phyloP scores from a whole-genome alignment of 2,329 filamentous ascomycete species.

The Diatrype stigma region DNA sequence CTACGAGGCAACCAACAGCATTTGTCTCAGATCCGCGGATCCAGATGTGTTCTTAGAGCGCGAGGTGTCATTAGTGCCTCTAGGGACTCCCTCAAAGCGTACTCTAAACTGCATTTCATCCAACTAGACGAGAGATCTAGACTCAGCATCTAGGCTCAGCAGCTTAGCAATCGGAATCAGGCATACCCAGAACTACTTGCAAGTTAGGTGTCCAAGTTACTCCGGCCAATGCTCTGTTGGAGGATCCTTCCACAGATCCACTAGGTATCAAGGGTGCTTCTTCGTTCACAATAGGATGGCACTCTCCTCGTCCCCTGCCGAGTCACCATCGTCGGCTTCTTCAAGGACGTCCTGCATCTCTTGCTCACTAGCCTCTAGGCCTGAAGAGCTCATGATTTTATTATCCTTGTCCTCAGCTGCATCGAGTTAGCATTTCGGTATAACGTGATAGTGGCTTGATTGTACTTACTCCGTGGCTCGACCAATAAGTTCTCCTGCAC shows the following conservation, averaged over 20 bases:
- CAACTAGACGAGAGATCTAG: not conserved
- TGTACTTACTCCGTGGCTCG: conserved; percentile 66
- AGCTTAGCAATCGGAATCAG: too few relatives aligned
- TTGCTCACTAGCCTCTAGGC: conserved; percentile 59
- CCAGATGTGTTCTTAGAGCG: too few relatives aligned
- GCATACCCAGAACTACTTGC: conserved; percentile 1
- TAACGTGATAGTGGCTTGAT: conserved; percentile 1
- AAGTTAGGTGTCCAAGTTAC: not conserved
- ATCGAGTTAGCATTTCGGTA: conserved; percentile 21
- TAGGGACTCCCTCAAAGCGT: too few relatives aligned
- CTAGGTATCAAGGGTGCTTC: not conserved
- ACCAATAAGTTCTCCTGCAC: conserved; percentile 86
- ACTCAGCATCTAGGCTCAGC: too few relatives aligned
- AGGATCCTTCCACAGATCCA: not conserved
- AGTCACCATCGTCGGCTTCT: conserved; percentile 36
- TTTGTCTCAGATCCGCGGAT: too few relatives aligned
- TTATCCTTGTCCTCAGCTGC: conserved; percentile 63
- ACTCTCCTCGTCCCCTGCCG: conserved; percentile 5
- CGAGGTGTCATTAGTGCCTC: too few relatives aligned
- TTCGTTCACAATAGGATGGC: conserved; percentile 8
- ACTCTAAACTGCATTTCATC: too few relatives aligned
- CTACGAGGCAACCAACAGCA: too few relatives aligned
- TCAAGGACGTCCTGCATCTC: conserved; percentile 54
- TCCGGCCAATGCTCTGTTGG: not conserved
- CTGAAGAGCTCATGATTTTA: conserved; percentile 64